Evolutionary conservation across 495 filamentous ascomycete genomes (phyloP).

Genomic region (Penicillium chermesinum): DNA sequence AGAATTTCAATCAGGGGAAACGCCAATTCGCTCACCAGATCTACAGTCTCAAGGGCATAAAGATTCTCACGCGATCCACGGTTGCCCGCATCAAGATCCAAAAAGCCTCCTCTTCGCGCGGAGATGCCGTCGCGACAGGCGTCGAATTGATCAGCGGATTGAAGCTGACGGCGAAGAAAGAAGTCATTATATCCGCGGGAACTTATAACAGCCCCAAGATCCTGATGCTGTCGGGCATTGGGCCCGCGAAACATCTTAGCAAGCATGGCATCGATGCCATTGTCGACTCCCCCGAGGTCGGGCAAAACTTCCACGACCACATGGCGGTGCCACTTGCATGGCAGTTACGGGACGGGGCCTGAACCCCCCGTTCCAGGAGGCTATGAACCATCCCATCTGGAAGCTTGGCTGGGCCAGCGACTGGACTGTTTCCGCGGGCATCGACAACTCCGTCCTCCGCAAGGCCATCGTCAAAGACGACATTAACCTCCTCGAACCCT

Average conservation of each 20-base stretch:
- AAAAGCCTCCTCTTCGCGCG: neutral
- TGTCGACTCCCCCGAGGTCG: constrained; percentile 28
- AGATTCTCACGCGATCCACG: neutral
- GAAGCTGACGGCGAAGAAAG: constrained; percentile 1
- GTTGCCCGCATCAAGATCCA: constrained; percentile 1
- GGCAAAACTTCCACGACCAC: constrained; percentile 34
- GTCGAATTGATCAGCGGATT: constrained; percentile 2
- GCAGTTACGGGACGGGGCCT: constrained; percentile 33
- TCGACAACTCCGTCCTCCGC: constrained; percentile 13
- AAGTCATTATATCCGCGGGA: constrained; percentile 7
- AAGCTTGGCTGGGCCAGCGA: constrained; percentile 27
- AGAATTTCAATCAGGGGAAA: constrained; percentile 30
- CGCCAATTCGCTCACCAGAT: constrained; percentile 28
- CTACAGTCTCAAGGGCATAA: constrained; percentile 22
- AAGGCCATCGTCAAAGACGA: constrained; percentile 30
- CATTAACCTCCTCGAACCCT: constrained; percentile 3
- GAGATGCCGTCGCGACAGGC: neutral
- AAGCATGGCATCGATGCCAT: constrained; percentile 10
- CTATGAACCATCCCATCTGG: constrained; percentile 23
- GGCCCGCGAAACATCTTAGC: constrained; percentile 16
- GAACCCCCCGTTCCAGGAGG: constrained; percentile 21
- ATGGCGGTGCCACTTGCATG: constrained; percentile 25
- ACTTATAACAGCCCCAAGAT: constrained; percentile 25
- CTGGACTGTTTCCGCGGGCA: constrained; percentile 16
- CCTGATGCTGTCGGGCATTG: constrained; percentile 36